Percentiles rank a stretch among this genome's conserved stretches.
Evolutionary conservation across 1,284 basidiomycete genomes (phyloP).

Genomic region (Ustilago cynodontis): DNA sequence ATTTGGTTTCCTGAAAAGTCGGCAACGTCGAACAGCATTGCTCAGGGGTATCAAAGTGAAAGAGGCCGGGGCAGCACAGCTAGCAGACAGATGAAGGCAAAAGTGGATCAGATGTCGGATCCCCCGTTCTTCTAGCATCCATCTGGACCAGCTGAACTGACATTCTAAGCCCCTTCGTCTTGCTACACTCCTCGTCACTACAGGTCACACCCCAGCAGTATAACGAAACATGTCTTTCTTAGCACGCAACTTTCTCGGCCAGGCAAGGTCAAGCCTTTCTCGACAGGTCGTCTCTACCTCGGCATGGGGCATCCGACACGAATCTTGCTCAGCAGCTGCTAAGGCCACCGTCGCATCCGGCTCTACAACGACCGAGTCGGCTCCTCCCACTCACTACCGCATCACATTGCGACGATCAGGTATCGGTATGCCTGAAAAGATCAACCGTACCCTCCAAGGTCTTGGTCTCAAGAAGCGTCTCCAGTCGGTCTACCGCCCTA

Average conservation of each 20-base stretch:
- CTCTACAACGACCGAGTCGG: slow-evolving; percentile 17
- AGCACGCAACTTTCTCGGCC: slow-evolving; percentile 40
- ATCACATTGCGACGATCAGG: slow-evolving; percentile 85
- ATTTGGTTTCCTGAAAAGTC: slow-evolving; percentile 57
- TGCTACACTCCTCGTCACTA: not conserved
- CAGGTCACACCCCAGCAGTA: slow-evolving; percentile 3
- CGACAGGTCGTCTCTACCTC: slow-evolving; percentile 26
- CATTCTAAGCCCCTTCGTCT: not conserved
- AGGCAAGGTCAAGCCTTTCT: slow-evolving; percentile 30
- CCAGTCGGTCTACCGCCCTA: slow-evolving; percentile 83
- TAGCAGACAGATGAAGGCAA: not conserved
- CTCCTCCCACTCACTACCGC: slow-evolving; percentile 79
- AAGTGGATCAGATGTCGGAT: not conserved
- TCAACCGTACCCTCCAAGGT: slow-evolving; percentile 79
- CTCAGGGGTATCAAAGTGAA: not conserved
- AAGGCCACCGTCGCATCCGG: slow-evolving; percentile 29
- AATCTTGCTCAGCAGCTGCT: slow-evolving; percentile 32
- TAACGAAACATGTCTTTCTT: slow-evolving; percentile 31
- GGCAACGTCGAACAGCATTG: slow-evolving; percentile 18
- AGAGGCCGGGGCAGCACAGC: not conserved
- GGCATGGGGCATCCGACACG: slow-evolving; percentile 47
- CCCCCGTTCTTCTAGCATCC: not conserved
- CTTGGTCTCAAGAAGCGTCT: slow-evolving; percentile 83
- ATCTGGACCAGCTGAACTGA: slow-evolving; percentile 10
- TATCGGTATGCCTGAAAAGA: slow-evolving; percentile 80